Conservation (phyloP, 768 basidiomycete genomes). For the Hygrophoropsis aurantiaca region DNA sequence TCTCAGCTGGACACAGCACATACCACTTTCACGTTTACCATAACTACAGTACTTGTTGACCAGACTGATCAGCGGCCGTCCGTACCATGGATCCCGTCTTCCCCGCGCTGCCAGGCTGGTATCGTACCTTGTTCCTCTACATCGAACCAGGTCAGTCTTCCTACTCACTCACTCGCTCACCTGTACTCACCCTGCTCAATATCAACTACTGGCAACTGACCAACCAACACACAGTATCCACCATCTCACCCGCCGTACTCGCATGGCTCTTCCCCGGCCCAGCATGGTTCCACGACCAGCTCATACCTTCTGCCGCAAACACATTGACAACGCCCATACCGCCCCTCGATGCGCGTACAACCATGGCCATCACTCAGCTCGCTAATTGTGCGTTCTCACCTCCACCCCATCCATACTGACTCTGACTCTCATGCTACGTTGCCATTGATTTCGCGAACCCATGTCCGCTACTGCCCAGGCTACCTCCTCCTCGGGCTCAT, state of each 20-base stretch:
- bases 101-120: conserved; percentile 61
- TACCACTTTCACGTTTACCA: too few species aligned
- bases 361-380: conserved; percentile 67
- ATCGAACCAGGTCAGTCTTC: conserved; percentile 55
- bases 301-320: conserved; percentile 47
- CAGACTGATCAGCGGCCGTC: neutral
- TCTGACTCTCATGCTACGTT: neutral
- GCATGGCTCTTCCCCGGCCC: conserved; percentile 61
- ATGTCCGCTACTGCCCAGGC: conserved; percentile 36
- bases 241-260: conserved; percentile 48
- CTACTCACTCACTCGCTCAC: neutral
- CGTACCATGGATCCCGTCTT: conserved; percentile 33
- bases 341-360: conserved; percentile 47
- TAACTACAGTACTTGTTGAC: too few species aligned
- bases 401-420: neutral
- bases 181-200: conserved; percentile 28
- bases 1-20: too few species aligned
- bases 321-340: conserved; percentile 23
- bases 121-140: conserved; percentile 62
- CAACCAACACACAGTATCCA: conserved; percentile 44
- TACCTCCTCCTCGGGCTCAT: conserved; percentile 65
- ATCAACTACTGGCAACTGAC: conserved; percentile 35
- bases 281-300: conserved; percentile 64
- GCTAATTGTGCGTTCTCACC: conserved; percentile 55
- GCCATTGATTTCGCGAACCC: too few species aligned